phyloP scores from a whole-genome alignment of 1,284 basidiomycete species.

The Malassezia nana region DNA sequence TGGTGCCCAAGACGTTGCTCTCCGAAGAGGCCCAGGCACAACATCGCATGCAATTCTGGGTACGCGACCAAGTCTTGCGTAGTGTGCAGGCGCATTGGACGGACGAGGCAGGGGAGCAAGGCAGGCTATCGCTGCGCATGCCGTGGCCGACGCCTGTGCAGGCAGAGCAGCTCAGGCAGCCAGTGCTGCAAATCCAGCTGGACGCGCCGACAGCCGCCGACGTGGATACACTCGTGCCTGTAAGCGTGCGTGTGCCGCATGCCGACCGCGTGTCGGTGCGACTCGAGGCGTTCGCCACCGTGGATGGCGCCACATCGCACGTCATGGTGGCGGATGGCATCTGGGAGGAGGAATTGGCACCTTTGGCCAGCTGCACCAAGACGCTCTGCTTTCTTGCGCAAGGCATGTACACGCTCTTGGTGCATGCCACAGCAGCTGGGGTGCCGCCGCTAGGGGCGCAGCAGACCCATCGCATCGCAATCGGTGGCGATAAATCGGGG shows the following conservation, averaged over 20 bases:
- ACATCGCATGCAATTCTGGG: constrained; percentile 81
- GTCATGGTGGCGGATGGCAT: constrained; percentile 19
- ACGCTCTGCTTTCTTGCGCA: constrained; percentile 19
- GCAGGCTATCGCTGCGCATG: constrained; percentile 11
- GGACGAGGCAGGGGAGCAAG: constrained; percentile 52
- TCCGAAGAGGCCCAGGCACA: constrained; percentile 56
- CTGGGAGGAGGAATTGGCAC: constrained; percentile 7
- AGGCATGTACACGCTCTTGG: constrained; percentile 5
- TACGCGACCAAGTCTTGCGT: constrained; percentile 70
- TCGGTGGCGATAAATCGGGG: neutral
- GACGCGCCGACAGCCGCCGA: neutral
- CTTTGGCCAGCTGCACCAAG: neutral
- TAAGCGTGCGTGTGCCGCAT: neutral
- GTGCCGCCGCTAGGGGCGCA: neutral
- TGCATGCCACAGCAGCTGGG: neutral
- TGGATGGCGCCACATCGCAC: constrained; percentile 1
- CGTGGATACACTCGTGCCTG: neutral
- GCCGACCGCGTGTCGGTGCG: constrained; percentile 1
- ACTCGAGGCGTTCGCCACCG: neutral
- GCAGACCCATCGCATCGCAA: neutral
- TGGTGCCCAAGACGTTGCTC: constrained; percentile 65
- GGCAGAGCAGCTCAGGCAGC: constrained; percentile 2
- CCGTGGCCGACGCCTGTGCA: constrained; percentile 1
- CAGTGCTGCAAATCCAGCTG: neutral
- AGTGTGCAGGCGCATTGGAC: constrained; percentile 64